phyloP scores from a whole-genome alignment of 1,139 yeast genomes.

The Taphrina populina region DNA sequence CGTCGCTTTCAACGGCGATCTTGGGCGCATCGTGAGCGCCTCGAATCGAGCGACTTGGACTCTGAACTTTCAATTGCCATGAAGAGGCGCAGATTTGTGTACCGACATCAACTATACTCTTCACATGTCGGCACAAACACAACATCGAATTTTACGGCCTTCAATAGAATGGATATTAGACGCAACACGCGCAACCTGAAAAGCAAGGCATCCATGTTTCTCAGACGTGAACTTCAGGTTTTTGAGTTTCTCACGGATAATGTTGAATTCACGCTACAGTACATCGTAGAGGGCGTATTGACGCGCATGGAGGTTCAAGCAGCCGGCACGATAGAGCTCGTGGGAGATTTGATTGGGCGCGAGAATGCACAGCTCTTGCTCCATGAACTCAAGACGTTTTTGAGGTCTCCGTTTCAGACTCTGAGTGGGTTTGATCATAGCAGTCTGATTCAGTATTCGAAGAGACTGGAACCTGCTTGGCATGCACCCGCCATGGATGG shows the following conservation, averaged over 20 bases:
- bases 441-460: conserved; percentile 21
- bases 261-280: conserved; percentile 11
- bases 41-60: background rate
- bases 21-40: background rate
- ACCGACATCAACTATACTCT: conserved; percentile 3
- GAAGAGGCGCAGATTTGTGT: conserved; percentile 19
- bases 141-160: conserved; percentile 18
- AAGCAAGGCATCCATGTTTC: conserved; percentile 23
- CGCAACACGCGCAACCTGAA: conserved; percentile 10
- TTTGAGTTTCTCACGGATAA: conserved; percentile 17
- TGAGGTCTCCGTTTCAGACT: conserved; percentile 26
- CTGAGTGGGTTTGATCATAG: conserved; percentile 18
- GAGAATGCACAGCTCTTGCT: conserved; percentile 11
- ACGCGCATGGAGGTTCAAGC: conserved; percentile 26
- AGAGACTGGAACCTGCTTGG: conserved; percentile 24
- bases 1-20: conserved; percentile 20
- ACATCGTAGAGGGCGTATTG: conserved; percentile 23
- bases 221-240: conserved; percentile 21
- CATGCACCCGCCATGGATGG: too few species aligned
- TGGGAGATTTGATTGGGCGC: conserved; percentile 14
- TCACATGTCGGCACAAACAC: conserved; percentile 26
- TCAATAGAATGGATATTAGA: conserved; percentile 1
- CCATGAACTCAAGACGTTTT: conserved; percentile 25
- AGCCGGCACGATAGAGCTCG: conserved; percentile 12
- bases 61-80: conserved; percentile 8